Evolutionary conservation across 129 eudicot genomes (phyloP), one percentile per base, ranked within the genome.

Genomic region (Gnaphalium uliginosum): DNA sequence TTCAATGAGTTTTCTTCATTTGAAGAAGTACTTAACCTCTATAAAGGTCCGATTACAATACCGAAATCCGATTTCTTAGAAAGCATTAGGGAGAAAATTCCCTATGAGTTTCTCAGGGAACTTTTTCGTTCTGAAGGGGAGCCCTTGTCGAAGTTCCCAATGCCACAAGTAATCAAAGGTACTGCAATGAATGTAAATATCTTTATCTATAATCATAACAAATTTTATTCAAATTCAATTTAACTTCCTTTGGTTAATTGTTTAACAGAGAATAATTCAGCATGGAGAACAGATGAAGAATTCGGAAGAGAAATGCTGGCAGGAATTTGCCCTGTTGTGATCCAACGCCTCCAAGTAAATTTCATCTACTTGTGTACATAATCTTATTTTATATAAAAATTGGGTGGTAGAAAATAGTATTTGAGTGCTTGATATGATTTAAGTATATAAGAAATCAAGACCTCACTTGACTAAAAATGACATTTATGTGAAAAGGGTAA

Each of bases 141-240:
- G 41, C 84, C 81, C 15, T 71, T 74, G 26, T 53, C 83, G 59
- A 94, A 88, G 53, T 90, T 85, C 77, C 98, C 97, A 18, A 11
- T 75, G 76, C 98, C 98, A 33, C 89, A 82, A 81, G 86, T 90
- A 26, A 88, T 94, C 67, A 39, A 85, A 89, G 97, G 98, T 94
- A 80, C 6, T 72, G n/a, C 17, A 6, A 68, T 21, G 22, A 66
- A n/a, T 4, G 7, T 8, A 32, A 64, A 27, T 66, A 61, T 66
- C 69, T 27, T 41, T 24, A 19, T 64, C 11, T 15, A 13, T 21
- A 69, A 14, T n/a, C n/a, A n/a, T n/a, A n/a, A n/a, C n/a, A n/a
- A n/a, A n/a, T n/a, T n/a, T n/a, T n/a, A n/a, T n/a, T n/a, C n/a
- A n/a, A n/a, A n/a, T n/a, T n/a, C n/a, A n/a, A n/a, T n/a, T n/a